Conservation (phyloP, 169 alveolate genomes). For the Babesia divergens region DNA sequence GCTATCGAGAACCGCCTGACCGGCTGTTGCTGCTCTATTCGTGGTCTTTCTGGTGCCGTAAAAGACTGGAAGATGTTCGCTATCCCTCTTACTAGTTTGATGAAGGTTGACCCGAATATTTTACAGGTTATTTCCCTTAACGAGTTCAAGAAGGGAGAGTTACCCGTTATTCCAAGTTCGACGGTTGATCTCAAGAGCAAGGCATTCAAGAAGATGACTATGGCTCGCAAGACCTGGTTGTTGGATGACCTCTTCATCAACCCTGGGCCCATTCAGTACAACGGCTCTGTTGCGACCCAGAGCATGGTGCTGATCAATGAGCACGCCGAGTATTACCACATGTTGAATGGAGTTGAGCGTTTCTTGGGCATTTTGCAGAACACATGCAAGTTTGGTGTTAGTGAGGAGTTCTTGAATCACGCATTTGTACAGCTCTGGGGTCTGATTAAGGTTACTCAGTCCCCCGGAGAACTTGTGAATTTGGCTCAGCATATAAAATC, state of each 20-base stretch:
- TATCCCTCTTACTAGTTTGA: constrained; percentile 86
- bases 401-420: constrained; percentile 80
- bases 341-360: constrained; percentile 85
- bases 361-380: constrained; percentile 79
- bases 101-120: constrained; percentile 79
- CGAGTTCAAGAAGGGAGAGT: constrained; percentile 69
- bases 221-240: constrained; percentile 86
- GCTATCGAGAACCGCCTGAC: constrained; percentile 91
- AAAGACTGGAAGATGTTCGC: constrained; percentile 93
- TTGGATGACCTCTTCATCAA: constrained; percentile 90
- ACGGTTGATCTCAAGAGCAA: constrained; percentile 88
- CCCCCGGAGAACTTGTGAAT: constrained; percentile 65
- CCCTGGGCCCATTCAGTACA: constrained; percentile 97
- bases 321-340: constrained; percentile 86
- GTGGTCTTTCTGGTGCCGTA: constrained; percentile 87
- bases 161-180: constrained; percentile 89
- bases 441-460: constrained; percentile 66
- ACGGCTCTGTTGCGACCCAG: constrained; percentile 82
- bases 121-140: constrained; percentile 48
- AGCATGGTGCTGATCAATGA: constrained; percentile 84
- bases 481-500: constrained; percentile 41
- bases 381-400: constrained; percentile 86
- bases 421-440: constrained; percentile 83
- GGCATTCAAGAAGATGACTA: constrained; percentile 78
- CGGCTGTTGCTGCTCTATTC: constrained; percentile 89